These are phyloP conservation scores for Jatropha multifida DNA, from an alignment of 441 rosid genomes.

Conservation along the genomic window DNA sequence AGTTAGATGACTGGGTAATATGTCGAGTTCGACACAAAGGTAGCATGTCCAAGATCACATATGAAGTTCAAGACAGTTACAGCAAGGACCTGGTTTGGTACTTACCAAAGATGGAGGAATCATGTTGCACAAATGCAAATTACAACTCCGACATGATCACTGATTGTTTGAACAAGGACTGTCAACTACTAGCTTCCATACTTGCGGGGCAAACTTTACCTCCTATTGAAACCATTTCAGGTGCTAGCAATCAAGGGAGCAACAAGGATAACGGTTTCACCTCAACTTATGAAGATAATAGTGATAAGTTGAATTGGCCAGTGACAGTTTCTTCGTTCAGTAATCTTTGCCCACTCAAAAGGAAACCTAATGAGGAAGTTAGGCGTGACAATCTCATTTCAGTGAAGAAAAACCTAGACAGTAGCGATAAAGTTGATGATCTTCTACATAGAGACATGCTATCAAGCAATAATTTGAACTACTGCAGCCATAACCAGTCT, in stretches of 20 bases:
- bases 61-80: conserved; percentile 19
- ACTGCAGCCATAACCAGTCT: conserved; percentile 22
- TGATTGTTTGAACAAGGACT: conserved; percentile 32
- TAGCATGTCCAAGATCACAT: conserved; percentile 23
- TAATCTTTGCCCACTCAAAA: conserved; percentile 24
- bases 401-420: conserved; percentile 16
- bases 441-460: conserved; percentile 16
- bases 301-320: conserved; percentile 20
- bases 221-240: conserved; percentile 26
- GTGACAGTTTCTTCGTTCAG: conserved; percentile 29
- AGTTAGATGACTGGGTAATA: conserved; percentile 64
- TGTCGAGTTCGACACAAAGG: conserved; percentile 45
- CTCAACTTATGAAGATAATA: conserved; percentile 17
- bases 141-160: conserved; percentile 25
- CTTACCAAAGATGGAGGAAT: conserved; percentile 26
- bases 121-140: conserved; percentile 18
- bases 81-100: conserved; percentile 18
- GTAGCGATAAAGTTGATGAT: conserved; percentile 10
- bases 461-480: conserved; percentile 10
- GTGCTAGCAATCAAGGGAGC: conserved; percentile 32
- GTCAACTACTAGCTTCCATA: conserved; percentile 37
- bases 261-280: conserved; percentile 14
- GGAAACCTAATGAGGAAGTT: conserved; percentile 24
- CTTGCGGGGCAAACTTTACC: conserved; percentile 36
- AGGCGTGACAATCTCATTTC: conserved; percentile 16